Percentiles rank a stretch among this genome's conserved stretches.
These are phyloP conservation scores for Ceratonia siliqua DNA, from an alignment of 306 rosid genomes.

Conservation along the genomic window DNA sequence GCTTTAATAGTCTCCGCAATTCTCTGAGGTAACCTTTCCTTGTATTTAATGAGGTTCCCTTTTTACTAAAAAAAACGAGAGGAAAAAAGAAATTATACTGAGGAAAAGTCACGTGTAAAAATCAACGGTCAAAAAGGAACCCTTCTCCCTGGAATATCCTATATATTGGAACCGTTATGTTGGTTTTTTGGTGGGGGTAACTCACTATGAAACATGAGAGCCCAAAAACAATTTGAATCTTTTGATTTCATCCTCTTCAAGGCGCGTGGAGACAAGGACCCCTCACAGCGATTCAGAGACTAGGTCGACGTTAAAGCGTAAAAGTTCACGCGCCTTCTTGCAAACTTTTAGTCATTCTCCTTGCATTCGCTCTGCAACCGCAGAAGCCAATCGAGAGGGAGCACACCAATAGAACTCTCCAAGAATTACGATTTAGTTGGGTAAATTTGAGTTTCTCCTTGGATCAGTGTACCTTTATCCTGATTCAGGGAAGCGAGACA, in stretches of 20 bases:
- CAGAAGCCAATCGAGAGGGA: neutral
- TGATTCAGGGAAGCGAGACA: neutral
- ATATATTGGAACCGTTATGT: neutral
- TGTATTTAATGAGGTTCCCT: too few relatives aligned
- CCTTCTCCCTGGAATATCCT: neutral
- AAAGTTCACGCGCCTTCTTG: slow-evolving; percentile 23
- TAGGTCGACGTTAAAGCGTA: neutral
- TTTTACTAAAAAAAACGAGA: neutral
- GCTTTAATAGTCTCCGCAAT: too few relatives aligned
- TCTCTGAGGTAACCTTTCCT: too few relatives aligned
- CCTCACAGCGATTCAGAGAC: neutral
- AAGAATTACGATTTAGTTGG: neutral
- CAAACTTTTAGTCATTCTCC: neutral
- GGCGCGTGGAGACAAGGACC: neutral
- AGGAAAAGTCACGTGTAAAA: neutral
- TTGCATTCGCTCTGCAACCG: neutral
- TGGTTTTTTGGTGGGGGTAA: neutral
- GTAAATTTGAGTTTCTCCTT: neutral
- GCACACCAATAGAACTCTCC: neutral
- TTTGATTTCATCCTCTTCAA: neutral
- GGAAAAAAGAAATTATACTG: neutral
- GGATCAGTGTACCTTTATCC: neutral
- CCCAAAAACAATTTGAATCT: neutral
- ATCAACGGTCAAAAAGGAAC: neutral
- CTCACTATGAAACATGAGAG: neutral